phyloP scores from a whole-genome alignment of 1,139 yeast species.

The Geotrichum klebahnii region DNA sequence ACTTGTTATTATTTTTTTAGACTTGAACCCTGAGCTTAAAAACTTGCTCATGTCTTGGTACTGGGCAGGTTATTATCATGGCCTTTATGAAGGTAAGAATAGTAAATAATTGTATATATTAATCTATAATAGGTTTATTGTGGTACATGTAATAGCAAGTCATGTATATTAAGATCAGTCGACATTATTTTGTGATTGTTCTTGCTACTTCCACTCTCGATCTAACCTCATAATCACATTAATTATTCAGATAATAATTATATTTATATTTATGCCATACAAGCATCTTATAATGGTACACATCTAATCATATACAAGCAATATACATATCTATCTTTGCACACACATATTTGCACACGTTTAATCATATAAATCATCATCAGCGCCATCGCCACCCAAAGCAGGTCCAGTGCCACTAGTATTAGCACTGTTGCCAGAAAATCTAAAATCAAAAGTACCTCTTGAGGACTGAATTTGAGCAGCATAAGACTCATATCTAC shows the following conservation, averaged over 20 bases:
- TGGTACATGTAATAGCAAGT: too few relatives aligned
- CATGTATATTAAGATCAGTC: too few relatives aligned
- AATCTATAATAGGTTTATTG: too few relatives aligned
- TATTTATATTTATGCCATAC: background rate
- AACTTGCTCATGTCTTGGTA: conserved; percentile 36
- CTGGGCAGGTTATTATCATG: conserved; percentile 38
- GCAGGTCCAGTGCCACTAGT: conserved; percentile 55
- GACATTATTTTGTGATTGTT: too few relatives aligned
- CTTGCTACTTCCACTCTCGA: background rate
- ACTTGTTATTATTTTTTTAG: conserved; percentile 6
- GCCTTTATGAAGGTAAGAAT: conserved; percentile 28
- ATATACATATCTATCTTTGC: too few relatives aligned
- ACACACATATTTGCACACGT: background rate
- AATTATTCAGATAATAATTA: background rate
- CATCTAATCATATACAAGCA: background rate
- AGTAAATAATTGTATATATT: too few relatives aligned
- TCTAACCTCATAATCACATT: too few relatives aligned
- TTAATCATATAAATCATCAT: conserved; percentile 86
- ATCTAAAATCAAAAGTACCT: conserved; percentile 57
- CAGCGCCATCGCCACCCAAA: conserved; percentile 59
- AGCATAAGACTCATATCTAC: conserved; percentile 98
- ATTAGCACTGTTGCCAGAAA: conserved; percentile 38
- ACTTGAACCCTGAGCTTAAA: conserved; percentile 29
- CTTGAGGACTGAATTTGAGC: conserved; percentile 94
- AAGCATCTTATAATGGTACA: background rate